phyloP scores from a whole-genome alignment of 495 filamentous ascomycete genomes.

The Talaromyces nanjingensis region DNA sequence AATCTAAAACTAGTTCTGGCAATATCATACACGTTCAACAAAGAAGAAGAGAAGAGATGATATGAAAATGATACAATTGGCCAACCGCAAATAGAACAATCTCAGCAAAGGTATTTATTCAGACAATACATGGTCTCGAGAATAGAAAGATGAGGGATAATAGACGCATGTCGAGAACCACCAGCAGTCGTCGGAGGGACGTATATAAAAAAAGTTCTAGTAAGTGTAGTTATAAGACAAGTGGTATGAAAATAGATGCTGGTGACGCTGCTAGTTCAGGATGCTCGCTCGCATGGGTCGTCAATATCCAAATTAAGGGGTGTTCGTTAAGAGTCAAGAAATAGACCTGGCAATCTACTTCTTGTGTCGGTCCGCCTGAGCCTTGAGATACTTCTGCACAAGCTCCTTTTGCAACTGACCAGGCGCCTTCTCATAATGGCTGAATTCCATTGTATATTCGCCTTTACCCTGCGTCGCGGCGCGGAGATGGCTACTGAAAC shows the following conservation, averaged over 20 bases:
- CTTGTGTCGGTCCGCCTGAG: conserved; percentile 67
- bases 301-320: not conserved
- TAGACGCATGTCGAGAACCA: not conserved
- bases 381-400: conserved; percentile 80
- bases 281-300: conserved; percentile 9
- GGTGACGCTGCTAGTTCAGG: conserved; percentile 8
- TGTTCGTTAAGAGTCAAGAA: not conserved
- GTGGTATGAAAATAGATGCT: conserved; percentile 15
- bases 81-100: not conserved
- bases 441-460: conserved; percentile 99
- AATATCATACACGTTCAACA: too few species aligned
- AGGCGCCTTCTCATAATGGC: conserved; percentile 83
- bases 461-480: conserved; percentile 98
- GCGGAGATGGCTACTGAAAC: conserved; percentile 81
- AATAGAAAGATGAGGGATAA: not conserved
- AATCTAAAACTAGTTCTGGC: too few species aligned
- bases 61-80: not conserved
- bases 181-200: not conserved
- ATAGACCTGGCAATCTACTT: conserved; percentile 31
- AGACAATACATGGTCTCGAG: not conserved
- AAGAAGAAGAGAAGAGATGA: conserved; percentile 2
- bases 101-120: not conserved
- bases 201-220: not conserved
- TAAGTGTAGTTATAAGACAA: conserved; percentile 2
- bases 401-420: conserved; percentile 92